These are phyloP conservation scores for Leccinum solheimii DNA, from an alignment of 1,284 basidiomycete genomes.

Conservation along the genomic window DNA sequence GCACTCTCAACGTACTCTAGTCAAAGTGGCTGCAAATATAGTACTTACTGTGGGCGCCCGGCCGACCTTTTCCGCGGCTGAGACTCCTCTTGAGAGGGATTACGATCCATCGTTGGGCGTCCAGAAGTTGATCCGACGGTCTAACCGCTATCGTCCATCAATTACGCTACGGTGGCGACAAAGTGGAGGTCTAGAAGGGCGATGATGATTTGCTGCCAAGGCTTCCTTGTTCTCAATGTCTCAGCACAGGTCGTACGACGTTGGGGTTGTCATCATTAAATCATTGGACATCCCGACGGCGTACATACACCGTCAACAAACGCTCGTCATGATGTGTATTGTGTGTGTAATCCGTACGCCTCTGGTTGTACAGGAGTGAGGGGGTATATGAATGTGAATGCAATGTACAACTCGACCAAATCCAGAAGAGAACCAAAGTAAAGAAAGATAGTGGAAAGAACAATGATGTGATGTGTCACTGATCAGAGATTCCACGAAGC, in stretches of 20 bases:
- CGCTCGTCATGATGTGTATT: neutral
- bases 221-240: neutral
- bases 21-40: neutral
- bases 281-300: neutral
- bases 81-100: neutral
- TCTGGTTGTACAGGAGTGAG: neutral
- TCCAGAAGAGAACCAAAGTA: neutral
- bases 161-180: neutral
- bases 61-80: neutral
- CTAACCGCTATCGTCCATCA: neutral
- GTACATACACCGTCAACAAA: neutral
- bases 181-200: neutral
- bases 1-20: too few species aligned
- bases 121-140: neutral
- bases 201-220: neutral
- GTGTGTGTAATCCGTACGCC: neutral
- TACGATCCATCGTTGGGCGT: neutral
- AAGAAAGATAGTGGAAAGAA: neutral
- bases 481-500: constrained; percentile 28
- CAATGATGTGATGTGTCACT: neutral
- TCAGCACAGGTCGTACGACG: neutral
- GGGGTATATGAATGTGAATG: neutral
- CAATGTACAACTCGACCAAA: neutral
- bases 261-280: neutral
- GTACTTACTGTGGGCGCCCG: neutral